Evolutionary conservation across 2,329 filamentous ascomycete species (phyloP), one percentile per base, ranked within the genome.

Genomic region (Plectosphaerella cucumerina): DNA sequence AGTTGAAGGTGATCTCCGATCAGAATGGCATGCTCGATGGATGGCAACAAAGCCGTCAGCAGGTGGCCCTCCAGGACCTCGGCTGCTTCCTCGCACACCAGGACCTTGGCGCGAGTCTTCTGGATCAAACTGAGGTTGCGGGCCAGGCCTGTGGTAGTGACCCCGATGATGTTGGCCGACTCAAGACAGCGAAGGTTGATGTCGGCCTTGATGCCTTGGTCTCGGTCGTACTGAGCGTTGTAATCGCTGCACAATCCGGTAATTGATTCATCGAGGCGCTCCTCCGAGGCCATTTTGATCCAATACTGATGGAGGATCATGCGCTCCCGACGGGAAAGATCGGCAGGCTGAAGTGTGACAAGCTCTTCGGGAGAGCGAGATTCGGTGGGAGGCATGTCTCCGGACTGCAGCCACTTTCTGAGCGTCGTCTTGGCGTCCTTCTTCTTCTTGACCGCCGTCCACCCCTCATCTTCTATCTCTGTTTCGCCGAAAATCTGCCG

Each of bases 51-150:
- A 0, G 84, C 75, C 0, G 81, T 80, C 1, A 88, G 61, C 3
- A 80, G 68, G 52, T 88, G 84, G 0, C 80, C 72, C 60, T 89
- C 86, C 31, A 88, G 69, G 0, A 89, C 80, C 54, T 89, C 85
- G 0, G 78, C 85, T 2, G 85, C 85, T 59, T 89, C 85, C 60
- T 89, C 85, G 33, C 81, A 85, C 1, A 89, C 61, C n/a, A 89
- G 62, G 0, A 86, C 75, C 53, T 85, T 85, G 31, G 70, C 67
- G 6, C 65, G 60, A 2, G 85, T 53, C 8, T 71, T 70, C 8
- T 73, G 70, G 0, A 87, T 66, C 1, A 79, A 56, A 0, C 70
- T 63, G 0, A 82, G 62, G 15, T 80, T 75, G 18, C 68, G 65
- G 0, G 83, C 82, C 2, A 86, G 65, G 0, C 81, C 81, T 0